Conservation (phyloP, 495 filamentous ascomycete genomes). For the Lichenothelia convexa region DNA sequence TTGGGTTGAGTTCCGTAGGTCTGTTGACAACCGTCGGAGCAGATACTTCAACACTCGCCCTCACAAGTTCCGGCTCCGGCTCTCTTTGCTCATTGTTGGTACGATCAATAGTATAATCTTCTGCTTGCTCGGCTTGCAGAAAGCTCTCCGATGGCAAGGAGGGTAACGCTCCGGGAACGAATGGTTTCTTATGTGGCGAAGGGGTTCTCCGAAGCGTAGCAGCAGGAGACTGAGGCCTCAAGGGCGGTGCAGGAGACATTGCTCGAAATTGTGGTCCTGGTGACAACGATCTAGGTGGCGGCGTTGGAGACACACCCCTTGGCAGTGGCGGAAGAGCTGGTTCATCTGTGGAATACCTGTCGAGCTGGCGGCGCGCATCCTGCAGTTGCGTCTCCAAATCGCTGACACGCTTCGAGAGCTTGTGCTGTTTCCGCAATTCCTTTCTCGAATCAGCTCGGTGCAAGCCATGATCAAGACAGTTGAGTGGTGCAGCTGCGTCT, state of each 20-base stretch:
- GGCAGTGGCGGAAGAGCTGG: slow-evolving; percentile 17
- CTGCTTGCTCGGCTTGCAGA: slow-evolving; percentile 15
- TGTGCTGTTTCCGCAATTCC: slow-evolving; percentile 42
- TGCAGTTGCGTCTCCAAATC: slow-evolving; percentile 45
- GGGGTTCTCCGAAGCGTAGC: slow-evolving; percentile 12
- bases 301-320: too few species aligned
- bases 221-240: too few species aligned
- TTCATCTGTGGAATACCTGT: slow-evolving; percentile 28
- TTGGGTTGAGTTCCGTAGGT: not conserved
- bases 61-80: not conserved
- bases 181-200: slow-evolving; percentile 27
- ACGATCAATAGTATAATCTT: slow-evolving; percentile 2
- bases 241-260: too few species aligned
- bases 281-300: too few species aligned
- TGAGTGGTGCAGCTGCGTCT: slow-evolving; percentile 11
- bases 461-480: too few species aligned
- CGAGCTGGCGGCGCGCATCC: slow-evolving; percentile 38
- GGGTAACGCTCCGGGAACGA: slow-evolving; percentile 36
- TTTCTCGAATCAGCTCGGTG: slow-evolving; percentile 37
- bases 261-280: too few species aligned
- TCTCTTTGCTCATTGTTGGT: not conserved
- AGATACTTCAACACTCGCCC: too few species aligned
- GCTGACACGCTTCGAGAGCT: slow-evolving; percentile 44
- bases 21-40: not conserved
- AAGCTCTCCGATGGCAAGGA: slow-evolving; percentile 42